Base-by-base conservation (phyloP, 1,284 basidiomycete species). In the Tausonia pullulans region DNA sequence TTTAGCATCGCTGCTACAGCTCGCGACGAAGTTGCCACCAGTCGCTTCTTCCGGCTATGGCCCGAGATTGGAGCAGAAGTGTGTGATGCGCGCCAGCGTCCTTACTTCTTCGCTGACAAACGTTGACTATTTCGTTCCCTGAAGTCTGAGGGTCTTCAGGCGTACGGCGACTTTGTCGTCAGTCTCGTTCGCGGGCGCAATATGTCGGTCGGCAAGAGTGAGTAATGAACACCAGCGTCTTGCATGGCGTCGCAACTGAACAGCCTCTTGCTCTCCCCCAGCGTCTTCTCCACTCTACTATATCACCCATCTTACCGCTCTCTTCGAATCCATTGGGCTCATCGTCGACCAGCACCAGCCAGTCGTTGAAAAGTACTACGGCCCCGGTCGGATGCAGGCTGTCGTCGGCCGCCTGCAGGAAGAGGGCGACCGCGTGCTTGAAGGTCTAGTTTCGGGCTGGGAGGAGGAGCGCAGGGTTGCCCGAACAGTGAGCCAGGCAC, bases 321-420 rank as follows among this genome's bases (percentile, higher is more conserved):
- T 99, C 0, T 94, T 98, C 69, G 96, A 99, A 77, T 88, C 88
- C 63, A 87, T 98, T 54, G 96, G 95, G 0, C 84, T 90, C 78
- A 92, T 99, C 67, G 87, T 98, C 52, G 93, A 95, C 71, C 93
- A 97, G 73, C 96, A 99, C 74, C 93, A 96, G 72, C 90, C 93
- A 1, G 85, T 98, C 1, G 95, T 99, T 0, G 94, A 98, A 74
- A 95, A 95, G 75, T 96, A 98, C 75, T 98, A 98, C 71, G 96
- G 93, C 0, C 71, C 75, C 4, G 87, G 90, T 1, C 87, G 87
- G 72, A 96, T 96, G 93, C 78, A 80, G 44, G 82, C 78, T 27
- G 93, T 98, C 13, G 83, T 94, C 3, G 79, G 81, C 13, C 81
- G 85, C 51, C 79, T 99, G 5, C 77, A 96, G 49, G 83, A 84